A percentile compares a stretch with the other conserved stretches of the same genome.
Evolutionary conservation across 179 eudicot species (phyloP).

Genomic region (Patellifolia procumbens): DNA sequence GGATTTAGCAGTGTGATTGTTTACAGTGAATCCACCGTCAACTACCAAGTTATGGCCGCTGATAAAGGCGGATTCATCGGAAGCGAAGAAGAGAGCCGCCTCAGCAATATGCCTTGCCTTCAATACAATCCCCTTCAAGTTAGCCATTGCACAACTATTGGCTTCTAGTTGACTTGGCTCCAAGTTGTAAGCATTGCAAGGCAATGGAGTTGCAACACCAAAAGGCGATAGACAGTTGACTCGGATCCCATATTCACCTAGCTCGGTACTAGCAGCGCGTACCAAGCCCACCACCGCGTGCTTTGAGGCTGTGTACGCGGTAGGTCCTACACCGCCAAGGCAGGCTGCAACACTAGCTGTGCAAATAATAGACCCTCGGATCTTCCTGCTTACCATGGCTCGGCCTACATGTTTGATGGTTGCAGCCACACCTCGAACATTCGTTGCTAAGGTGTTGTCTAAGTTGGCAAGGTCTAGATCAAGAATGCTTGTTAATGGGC

Average conservation of each 20-base stretch:
- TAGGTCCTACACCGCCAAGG: constrained; percentile 56
- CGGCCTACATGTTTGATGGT: constrained; percentile 60
- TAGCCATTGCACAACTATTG: constrained; percentile 25
- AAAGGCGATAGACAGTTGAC: constrained; percentile 66
- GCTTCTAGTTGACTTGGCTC: constrained; percentile 42
- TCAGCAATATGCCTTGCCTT: constrained; percentile 62
- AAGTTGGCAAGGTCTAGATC: constrained; percentile 53
- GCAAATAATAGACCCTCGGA: constrained; percentile 64
- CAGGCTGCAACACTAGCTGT: constrained; percentile 54
- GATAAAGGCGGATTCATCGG: constrained; percentile 62
- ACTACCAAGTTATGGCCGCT: constrained; percentile 63
- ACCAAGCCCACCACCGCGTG: constrained; percentile 66
- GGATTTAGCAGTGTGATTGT: constrained; percentile 21
- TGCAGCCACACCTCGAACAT: constrained; percentile 56
- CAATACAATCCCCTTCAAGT: constrained; percentile 54
- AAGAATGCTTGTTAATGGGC: constrained; percentile 43
- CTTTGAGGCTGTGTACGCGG: constrained; percentile 54
- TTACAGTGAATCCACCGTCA: constrained; percentile 67
- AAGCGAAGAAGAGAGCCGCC: constrained; percentile 70
- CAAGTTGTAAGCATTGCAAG: constrained; percentile 33
- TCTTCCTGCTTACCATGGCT: constrained; percentile 53
- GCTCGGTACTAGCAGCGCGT: constrained; percentile 48
- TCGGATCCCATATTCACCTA: constrained; percentile 64
- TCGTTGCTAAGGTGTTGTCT: constrained; percentile 50
- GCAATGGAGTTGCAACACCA: constrained; percentile 65